These are phyloP conservation scores for Ehretia macrophylla DNA, from an alignment of 257 asterid species.

Conservation along the genomic window DNA sequence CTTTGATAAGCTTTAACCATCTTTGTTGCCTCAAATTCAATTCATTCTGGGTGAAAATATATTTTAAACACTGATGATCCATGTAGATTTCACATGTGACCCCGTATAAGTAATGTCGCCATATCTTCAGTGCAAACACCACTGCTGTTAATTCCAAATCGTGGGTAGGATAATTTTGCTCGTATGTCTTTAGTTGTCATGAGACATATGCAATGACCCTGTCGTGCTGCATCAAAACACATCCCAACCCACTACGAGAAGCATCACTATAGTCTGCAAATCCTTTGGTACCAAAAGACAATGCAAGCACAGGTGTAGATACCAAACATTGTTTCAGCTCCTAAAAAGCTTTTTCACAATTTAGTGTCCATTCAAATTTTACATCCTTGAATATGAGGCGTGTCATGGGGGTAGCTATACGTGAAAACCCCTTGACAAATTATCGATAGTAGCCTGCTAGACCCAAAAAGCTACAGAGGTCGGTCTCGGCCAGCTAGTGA, in stretches of 20 bases:
- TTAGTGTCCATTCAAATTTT: background rate
- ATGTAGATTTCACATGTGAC: no score
- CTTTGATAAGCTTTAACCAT: no score
- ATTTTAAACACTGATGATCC: constrained; percentile 1
- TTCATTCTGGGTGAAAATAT: background rate
- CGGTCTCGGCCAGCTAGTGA: background rate
- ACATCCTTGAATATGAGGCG: background rate
- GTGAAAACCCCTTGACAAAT: background rate
- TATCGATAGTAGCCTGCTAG: background rate
- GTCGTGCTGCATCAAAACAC: background rate
- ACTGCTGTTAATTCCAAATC: background rate
- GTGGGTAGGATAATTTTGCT: constrained; percentile 4
- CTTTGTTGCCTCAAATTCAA: no score
- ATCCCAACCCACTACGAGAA: background rate
- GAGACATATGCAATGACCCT: background rate
- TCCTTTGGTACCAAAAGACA: background rate
- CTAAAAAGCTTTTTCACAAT: background rate
- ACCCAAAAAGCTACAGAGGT: background rate
- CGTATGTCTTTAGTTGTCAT: background rate
- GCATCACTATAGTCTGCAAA: background rate
- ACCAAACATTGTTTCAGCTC: background rate
- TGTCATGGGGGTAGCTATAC: background rate
- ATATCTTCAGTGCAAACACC: background rate
- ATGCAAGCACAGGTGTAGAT: background rate
- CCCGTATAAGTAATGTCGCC: background rate